phyloP scores from a whole-genome alignment of 768 basidiomycete species.

The Panaeolus cyanescens region DNA sequence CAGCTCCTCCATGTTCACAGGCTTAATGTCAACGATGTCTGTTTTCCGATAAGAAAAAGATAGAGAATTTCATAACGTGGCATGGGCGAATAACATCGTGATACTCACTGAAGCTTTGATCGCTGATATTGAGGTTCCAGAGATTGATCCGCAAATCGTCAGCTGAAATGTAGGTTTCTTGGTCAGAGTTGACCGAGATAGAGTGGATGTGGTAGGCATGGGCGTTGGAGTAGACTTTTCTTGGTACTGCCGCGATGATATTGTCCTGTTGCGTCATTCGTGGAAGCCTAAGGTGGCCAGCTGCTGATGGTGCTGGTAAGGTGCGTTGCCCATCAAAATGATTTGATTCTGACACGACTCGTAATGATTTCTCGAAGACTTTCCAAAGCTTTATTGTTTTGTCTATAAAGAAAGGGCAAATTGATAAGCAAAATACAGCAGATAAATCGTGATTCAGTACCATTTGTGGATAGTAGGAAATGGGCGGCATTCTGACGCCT shows the following conservation, averaged over 20 bases:
- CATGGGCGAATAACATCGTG: not conserved
- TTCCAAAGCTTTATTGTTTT: conserved; percentile 99
- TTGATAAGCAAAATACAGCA: conserved; percentile 5
- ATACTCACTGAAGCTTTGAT: conserved; percentile 96
- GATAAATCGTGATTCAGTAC: conserved; percentile 43
- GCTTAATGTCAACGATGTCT: conserved; percentile 99
- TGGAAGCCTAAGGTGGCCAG: conserved; percentile 78
- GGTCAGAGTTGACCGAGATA: conserved; percentile 98
- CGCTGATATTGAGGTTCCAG: conserved; percentile 98
- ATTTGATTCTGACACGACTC: conserved; percentile 96
- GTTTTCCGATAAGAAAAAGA: conserved; percentile 1
- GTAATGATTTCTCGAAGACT: conserved; percentile 97
- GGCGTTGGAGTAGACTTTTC: conserved; percentile 98
- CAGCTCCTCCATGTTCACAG: conserved; percentile 99
- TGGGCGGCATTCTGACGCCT: conserved; percentile 97
- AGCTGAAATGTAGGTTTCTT: conserved; percentile 99
- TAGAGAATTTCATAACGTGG: not conserved
- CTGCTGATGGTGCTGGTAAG: conserved; percentile 58
- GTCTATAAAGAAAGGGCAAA: conserved; percentile 52
- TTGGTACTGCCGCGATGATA: conserved; percentile 97
- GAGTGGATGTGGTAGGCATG: conserved; percentile 99
- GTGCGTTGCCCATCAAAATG: conserved; percentile 79
- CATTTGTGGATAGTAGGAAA: conserved; percentile 96
- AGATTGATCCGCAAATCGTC: conserved; percentile 97
- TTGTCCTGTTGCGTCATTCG: conserved; percentile 94